Percentiles rank a stretch among this genome's conserved stretches.
Evolutionary conservation across 116 monocot genomes (phyloP).

Genomic region (Papilionanthe hybrid): DNA sequence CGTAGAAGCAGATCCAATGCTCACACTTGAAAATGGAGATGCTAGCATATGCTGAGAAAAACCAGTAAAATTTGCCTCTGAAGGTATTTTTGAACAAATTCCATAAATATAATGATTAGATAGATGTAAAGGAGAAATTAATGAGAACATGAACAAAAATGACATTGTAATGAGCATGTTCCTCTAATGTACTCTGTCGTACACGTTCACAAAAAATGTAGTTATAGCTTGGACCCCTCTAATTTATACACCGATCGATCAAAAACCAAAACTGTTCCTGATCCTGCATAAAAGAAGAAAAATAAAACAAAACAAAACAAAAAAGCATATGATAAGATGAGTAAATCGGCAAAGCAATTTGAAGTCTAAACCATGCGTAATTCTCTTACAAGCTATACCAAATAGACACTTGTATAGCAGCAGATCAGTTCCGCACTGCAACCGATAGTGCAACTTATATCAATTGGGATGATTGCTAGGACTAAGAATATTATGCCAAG

Average conservation of each 20-base stretch:
- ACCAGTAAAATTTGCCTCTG: background rate
- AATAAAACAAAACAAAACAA: no score
- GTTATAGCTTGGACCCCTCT: background rate
- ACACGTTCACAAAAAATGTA: background rate
- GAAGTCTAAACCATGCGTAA: no score
- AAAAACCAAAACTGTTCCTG: background rate
- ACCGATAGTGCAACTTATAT: no score
- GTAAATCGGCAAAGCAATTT: no score
- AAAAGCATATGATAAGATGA: background rate
- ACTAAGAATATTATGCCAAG: no score
- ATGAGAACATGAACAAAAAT: background rate
- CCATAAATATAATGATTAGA: background rate
- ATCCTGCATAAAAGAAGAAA: background rate
- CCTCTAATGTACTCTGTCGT: background rate
- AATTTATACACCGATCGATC: background rate
- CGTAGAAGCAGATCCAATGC: background rate
- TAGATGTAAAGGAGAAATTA: background rate
- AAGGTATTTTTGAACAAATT: background rate
- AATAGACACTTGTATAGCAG: no score
- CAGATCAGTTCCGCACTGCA: no score
- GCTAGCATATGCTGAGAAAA: background rate
- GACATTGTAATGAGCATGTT: background rate
- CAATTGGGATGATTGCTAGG: no score
- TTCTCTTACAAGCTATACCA: no score
- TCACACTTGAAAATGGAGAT: background rate